Percentiles rank a stretch among this genome's conserved stretches.
phyloP scores from a whole-genome alignment of 2,329 filamentous ascomycete species.

The Trichoderma sp. region DNA sequence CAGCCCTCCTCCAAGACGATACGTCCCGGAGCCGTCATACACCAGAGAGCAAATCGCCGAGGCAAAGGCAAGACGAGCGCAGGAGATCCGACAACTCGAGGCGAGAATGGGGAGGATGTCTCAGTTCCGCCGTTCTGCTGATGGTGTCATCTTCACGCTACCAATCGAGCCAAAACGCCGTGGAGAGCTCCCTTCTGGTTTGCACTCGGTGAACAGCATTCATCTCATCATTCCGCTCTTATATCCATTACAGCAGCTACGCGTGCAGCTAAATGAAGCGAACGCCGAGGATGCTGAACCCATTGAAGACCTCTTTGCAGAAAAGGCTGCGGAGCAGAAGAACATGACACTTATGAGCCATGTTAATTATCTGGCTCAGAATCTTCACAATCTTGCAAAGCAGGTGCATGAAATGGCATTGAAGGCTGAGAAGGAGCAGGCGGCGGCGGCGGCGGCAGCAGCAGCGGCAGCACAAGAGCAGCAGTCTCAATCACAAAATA shows the following conservation, averaged over 20 bases:
- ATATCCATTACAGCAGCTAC: slow-evolving; percentile 68
- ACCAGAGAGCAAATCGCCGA: slow-evolving; percentile 57
- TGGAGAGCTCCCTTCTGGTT: slow-evolving; percentile 55
- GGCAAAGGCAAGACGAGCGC: slow-evolving; percentile 60
- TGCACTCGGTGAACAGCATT: slow-evolving; percentile 61
- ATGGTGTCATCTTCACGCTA: slow-evolving; percentile 67
- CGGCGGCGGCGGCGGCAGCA: slow-evolving; percentile 11
- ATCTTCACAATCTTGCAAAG: slow-evolving; percentile 64
- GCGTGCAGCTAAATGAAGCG: slow-evolving; percentile 63
- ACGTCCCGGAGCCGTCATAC: slow-evolving; percentile 48
- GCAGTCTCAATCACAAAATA: slow-evolving; percentile 3
- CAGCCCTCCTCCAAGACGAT: slow-evolving; percentile 27
- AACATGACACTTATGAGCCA: slow-evolving; percentile 67
- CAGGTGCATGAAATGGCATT: slow-evolving; percentile 37
- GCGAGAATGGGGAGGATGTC: slow-evolving; percentile 67
- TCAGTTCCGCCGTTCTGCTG: slow-evolving; percentile 64
- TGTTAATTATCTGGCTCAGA: slow-evolving; percentile 70
- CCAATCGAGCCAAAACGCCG: slow-evolving; percentile 65
- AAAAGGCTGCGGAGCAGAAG: slow-evolving; percentile 53
- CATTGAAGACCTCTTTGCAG: slow-evolving; percentile 63
- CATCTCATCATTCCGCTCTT: slow-evolving; percentile 66
- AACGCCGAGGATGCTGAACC: slow-evolving; percentile 57
- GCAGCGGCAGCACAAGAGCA: neutral
- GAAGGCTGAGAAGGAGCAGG: slow-evolving; percentile 23
- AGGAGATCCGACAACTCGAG: slow-evolving; percentile 70